phyloP scores from a whole-genome alignment of 2,329 filamentous ascomycete species.

The Colletotrichum sp. region DNA sequence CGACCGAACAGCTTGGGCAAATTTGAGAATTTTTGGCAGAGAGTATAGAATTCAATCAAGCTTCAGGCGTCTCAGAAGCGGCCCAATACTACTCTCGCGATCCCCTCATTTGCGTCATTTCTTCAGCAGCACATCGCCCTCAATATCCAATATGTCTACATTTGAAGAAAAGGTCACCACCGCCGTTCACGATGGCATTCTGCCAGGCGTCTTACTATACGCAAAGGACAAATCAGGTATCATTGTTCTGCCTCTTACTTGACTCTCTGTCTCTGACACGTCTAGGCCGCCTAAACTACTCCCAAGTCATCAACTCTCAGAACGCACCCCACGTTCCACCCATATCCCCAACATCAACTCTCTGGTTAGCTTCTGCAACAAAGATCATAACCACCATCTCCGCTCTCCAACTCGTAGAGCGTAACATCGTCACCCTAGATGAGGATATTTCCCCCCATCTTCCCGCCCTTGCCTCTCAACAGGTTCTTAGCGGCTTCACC shows the following conservation, averaged over 20 bases:
- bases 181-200: background rate
- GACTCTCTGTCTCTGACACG: background rate
- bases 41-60: background rate
- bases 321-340: background rate
- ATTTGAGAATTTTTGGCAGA: no score
- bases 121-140: background rate
- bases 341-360: background rate
- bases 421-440: slow-evolving; percentile 48
- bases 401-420: slow-evolving; percentile 58
- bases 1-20: no score
- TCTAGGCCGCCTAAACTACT: background rate
- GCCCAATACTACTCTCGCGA: background rate
- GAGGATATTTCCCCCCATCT: slow-evolving; percentile 47
- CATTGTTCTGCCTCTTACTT: background rate
- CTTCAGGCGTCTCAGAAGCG: background rate
- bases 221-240: slow-evolving; percentile 12
- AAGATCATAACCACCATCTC: slow-evolving; percentile 57
- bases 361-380: slow-evolving; percentile 40
- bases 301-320: background rate
- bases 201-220: background rate
- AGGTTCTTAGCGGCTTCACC: slow-evolving; percentile 48
- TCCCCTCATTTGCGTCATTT: background rate
- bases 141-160: background rate
- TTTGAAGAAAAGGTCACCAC: background rate
- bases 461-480: slow-evolving; percentile 46